phyloP scores from a whole-genome alignment of 1,284 basidiomycete genomes.

The Gomphus sp. region DNA sequence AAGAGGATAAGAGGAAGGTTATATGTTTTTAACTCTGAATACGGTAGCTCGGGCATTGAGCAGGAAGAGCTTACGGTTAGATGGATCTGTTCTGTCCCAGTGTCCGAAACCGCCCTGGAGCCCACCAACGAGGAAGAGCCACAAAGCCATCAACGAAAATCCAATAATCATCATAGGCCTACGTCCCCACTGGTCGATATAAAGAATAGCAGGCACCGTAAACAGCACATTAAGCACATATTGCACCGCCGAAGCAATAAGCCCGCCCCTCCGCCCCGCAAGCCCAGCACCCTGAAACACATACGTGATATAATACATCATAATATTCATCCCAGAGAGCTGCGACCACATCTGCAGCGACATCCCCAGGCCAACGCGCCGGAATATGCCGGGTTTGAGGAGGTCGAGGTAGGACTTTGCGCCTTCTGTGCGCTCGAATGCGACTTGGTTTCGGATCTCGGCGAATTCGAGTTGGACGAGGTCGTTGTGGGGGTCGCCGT shows the following conservation, averaged over 20 bases:
- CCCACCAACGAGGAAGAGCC: conserved; percentile 68
- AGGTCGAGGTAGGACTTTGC: conserved; percentile 58
- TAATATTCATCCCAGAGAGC: conserved; percentile 46
- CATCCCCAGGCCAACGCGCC: conserved; percentile 50
- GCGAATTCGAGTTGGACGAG: conserved; percentile 72
- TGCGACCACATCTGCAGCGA: conserved; percentile 60
- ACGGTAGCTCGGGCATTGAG: neutral
- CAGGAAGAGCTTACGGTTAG: conserved; percentile 18
- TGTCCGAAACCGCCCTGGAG: conserved; percentile 59
- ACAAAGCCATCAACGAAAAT: conserved; percentile 62
- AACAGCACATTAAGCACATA: conserved; percentile 69
- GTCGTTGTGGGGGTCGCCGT: conserved; percentile 51
- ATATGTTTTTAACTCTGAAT: neutral
- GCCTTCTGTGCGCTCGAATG: conserved; percentile 60
- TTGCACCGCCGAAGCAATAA: conserved; percentile 72
- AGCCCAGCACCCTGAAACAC: conserved; percentile 72
- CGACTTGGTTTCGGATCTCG: conserved; percentile 72
- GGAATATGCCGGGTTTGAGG: conserved; percentile 46
- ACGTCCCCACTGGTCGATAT: conserved; percentile 72
- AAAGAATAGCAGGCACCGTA: conserved; percentile 67
- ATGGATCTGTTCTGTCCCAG: conserved; percentile 40
- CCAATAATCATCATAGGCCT: conserved; percentile 67
- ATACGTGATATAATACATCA: conserved; percentile 78
- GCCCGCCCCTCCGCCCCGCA: conserved; percentile 56
- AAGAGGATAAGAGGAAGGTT: neutral